Evolutionary conservation across 495 filamentous ascomycete genomes (phyloP), one percentile per base, ranked within the genome.

Genomic region (Platismatia glauca): DNA sequence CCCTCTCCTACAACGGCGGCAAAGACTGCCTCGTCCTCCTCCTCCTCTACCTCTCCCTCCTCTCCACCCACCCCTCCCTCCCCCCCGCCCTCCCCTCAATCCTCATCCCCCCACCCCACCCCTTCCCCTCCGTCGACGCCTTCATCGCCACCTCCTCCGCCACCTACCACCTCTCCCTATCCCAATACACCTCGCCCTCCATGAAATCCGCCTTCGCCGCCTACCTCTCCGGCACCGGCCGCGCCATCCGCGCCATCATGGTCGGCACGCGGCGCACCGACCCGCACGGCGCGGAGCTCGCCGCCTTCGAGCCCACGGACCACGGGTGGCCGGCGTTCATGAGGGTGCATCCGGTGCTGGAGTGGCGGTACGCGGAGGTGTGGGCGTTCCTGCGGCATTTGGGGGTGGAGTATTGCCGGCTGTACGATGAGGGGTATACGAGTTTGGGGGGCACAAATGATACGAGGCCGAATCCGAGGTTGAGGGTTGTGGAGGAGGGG

Each of bases 1-100:
- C 93, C 13, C 79, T 98, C 62, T 95, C 95, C 55, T 98, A 96
- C 72, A 98, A 98, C 67, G 94, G 94, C 75, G 94, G 94, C 52
- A 98, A 98, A 73, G 94, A 98, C 82, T 98, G 94, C 70, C 85
- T 97, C 31, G 89, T 96, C 61, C 84, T 97, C 13, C 80, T 97
- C n/a, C 77, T 97, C 67, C 79, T 97, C 62, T 90, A 93, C 74
- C 84, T 97, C 67, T 84, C 86, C 64, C 82, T 84, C 61, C 79
- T 95, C 33, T 73, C 77, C 12, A 69, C 16, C 65, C 77, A 74
- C 66, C 67, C 59, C 53, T 62, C 59, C 43, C 78, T 71, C 68
- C 75, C 70, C 39, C 35, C 61, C 58, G 70, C 62, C 29, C 82
- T 96, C 59, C 88, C 89, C 60, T 81, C 88, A n/a, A 89, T 97